Percentiles rank a stretch among this genome's conserved stretches.
phyloP scores from a whole-genome alignment of 805 yeast species.

The Candida dajiaensis region DNA sequence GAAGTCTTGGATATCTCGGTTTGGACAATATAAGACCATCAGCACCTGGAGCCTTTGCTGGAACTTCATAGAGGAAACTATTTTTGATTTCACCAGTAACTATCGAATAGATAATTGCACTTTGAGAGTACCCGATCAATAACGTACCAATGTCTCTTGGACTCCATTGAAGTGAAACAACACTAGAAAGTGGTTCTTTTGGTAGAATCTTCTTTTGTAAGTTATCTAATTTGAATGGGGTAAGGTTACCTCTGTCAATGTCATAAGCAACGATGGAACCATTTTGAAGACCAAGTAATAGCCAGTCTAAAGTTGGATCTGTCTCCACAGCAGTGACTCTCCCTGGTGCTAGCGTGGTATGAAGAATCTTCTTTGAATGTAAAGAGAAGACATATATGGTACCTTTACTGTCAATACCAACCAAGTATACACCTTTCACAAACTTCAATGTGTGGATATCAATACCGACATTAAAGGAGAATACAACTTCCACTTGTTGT shows the following conservation, averaged over 20 bases:
- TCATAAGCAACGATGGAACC: conserved; percentile 73
- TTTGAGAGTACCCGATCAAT: conserved; percentile 64
- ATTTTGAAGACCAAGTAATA: conserved; percentile 70
- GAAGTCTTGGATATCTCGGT: conserved; percentile 34
- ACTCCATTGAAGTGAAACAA: conserved; percentile 65
- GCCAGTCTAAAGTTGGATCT: conserved; percentile 88
- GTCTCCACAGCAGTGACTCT: conserved; percentile 62
- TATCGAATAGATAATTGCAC: conserved; percentile 66
- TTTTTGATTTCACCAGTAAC: conserved; percentile 52
- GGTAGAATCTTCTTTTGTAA: conserved; percentile 59
- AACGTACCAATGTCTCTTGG: conserved; percentile 85
- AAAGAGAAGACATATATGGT: conserved; percentile 66
- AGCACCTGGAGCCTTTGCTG: conserved; percentile 70
- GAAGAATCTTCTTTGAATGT: conserved; percentile 53
- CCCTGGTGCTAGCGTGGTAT: conserved; percentile 57
- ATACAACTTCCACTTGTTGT: conserved; percentile 65
- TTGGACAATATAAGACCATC: conserved; percentile 31
- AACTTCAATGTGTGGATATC: conserved; percentile 55
- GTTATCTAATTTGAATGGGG: conserved; percentile 65
- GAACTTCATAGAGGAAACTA: conserved; percentile 53
- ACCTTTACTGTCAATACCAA: conserved; percentile 59
- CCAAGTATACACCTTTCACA: conserved; percentile 76
- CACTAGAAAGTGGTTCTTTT: conserved; percentile 55
- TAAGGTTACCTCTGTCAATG: conserved; percentile 65
- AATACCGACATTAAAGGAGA: conserved; percentile 44